Conservation (phyloP, 139 green algal genomes). For the Mesotaenium endlicherianum region DNA sequence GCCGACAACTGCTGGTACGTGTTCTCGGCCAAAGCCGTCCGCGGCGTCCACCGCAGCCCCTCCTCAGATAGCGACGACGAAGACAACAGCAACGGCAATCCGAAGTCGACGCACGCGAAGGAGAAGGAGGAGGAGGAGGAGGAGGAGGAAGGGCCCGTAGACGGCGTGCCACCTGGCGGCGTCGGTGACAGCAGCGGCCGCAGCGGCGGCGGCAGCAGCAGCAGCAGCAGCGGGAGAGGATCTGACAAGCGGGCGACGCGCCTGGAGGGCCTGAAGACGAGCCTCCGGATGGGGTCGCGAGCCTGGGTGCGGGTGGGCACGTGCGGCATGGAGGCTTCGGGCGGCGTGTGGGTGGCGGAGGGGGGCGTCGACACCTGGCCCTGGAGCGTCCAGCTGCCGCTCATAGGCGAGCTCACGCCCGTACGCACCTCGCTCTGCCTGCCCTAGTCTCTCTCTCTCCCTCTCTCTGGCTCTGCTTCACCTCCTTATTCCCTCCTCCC, state of each 20-base stretch:
- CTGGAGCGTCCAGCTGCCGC: conserved; percentile 12
- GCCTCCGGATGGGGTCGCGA: not conserved
- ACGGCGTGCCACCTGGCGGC: not conserved
- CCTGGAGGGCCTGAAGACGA: not conserved
- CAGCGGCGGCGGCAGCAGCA: too few species aligned
- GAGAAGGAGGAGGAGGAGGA: not conserved
- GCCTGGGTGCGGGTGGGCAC: not conserved
- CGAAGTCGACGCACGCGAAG: too few species aligned
- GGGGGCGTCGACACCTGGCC: conserved; percentile 11
- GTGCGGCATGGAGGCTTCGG: not conserved
- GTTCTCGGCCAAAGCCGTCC: not conserved
- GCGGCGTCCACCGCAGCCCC: not conserved
- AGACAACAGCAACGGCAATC: not conserved
- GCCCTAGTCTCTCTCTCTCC: not conserved
- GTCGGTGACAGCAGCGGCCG: not conserved
- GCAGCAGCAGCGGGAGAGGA: too few species aligned
- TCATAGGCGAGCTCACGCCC: conserved; percentile 1
- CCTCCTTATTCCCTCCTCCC: not conserved
- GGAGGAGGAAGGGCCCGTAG: not conserved
- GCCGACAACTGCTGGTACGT: conserved; percentile 47
- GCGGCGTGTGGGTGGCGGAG: conserved; percentile 5
- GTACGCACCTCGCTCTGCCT: too few species aligned
- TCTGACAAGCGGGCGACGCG: too few species aligned
- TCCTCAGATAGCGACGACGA: not conserved
- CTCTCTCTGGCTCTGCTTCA: not conserved